Conservation (phyloP, 805 yeast genomes). For the Ogataea ramenticola region DNA sequence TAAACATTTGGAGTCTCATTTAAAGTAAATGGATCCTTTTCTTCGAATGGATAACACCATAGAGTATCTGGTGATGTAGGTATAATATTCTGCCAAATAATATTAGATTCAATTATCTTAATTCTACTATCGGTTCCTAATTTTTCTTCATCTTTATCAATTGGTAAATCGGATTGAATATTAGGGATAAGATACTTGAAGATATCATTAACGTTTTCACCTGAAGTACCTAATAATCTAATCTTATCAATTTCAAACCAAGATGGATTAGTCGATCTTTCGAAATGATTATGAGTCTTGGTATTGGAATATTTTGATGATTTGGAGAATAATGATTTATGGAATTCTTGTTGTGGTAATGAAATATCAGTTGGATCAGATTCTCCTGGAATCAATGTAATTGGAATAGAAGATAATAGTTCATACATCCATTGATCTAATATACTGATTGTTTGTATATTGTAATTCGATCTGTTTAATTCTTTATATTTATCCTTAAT, state of each 20-base stretch:
- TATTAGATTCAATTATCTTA: slow-evolving; percentile 55
- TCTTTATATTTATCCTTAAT: slow-evolving; percentile 39
- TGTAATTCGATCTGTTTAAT: slow-evolving; percentile 42
- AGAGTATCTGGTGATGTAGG: slow-evolving; percentile 97
- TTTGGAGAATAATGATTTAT: slow-evolving; percentile 56
- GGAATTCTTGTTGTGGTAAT: slow-evolving; percentile 89
- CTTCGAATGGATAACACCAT: slow-evolving; percentile 78
- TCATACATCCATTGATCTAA: slow-evolving; percentile 56
- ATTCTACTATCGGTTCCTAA: slow-evolving; percentile 50
- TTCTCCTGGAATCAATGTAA: slow-evolving; percentile 78
- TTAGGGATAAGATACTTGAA: slow-evolving; percentile 53
- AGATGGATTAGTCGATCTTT: slow-evolving; percentile 61
- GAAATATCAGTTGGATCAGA: slow-evolving; percentile 80
- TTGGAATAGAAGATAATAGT: slow-evolving; percentile 52
- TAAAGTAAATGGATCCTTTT: slow-evolving; percentile 76
- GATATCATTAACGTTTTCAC: slow-evolving; percentile 80
- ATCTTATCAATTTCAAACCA: slow-evolving; percentile 56
- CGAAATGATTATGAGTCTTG: too few relatives aligned
- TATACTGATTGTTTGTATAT: slow-evolving; percentile 38
- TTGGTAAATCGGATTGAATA: slow-evolving; percentile 12
- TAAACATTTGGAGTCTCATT: slow-evolving; percentile 79
- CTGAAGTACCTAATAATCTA: slow-evolving; percentile 66
- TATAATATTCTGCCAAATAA: slow-evolving; percentile 78
- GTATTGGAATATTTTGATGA: slow-evolving; percentile 33
- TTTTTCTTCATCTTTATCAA: slow-evolving; percentile 19